A percentile compares a stretch with the other conserved stretches of the same genome.
Conservation (phyloP, 495 filamentous ascomycete genomes). For the Lophium mytilinum region DNA sequence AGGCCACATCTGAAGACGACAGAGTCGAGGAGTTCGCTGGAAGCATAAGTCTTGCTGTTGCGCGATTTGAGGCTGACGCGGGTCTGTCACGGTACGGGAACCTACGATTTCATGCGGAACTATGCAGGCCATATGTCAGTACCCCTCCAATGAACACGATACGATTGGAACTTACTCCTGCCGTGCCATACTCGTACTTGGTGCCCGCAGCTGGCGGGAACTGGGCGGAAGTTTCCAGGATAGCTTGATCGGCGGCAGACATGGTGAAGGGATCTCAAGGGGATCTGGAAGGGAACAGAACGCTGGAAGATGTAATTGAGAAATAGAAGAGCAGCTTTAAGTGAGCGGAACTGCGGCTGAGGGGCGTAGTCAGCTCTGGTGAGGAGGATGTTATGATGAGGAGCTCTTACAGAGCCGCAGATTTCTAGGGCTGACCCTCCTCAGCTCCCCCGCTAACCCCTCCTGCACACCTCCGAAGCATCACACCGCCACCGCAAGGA, state of each 20-base stretch:
- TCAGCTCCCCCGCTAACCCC: too few relatives aligned
- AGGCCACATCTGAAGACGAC: constrained; percentile 87
- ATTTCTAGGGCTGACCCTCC: too few relatives aligned
- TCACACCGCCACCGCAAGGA: too few relatives aligned
- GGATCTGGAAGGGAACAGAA: too few relatives aligned
- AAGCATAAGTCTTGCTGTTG: constrained; percentile 8
- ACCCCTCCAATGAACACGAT: not conserved
- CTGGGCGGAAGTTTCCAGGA: constrained; percentile 48
- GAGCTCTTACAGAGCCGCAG: too few relatives aligned
- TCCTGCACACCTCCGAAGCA: too few relatives aligned
- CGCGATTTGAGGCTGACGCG: not conserved
- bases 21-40: constrained; percentile 60
- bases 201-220: constrained; percentile 63
- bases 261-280: not conserved
- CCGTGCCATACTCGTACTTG: constrained; percentile 88
- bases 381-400: too few relatives aligned
- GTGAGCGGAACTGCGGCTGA: too few relatives aligned
- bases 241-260: constrained; percentile 7
- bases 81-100: constrained; percentile 10
- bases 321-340: too few relatives aligned
- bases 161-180: constrained; percentile 57
- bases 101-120: constrained; percentile 78
- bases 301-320: too few relatives aligned
- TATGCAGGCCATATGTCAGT: constrained; percentile 31
- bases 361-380: too few relatives aligned